Percentiles rank a stretch among this genome's conserved stretches.
Evolutionary conservation across 2,329 filamentous ascomycete species (phyloP).

Genomic region (Aureobasidium subglaciale): DNA sequence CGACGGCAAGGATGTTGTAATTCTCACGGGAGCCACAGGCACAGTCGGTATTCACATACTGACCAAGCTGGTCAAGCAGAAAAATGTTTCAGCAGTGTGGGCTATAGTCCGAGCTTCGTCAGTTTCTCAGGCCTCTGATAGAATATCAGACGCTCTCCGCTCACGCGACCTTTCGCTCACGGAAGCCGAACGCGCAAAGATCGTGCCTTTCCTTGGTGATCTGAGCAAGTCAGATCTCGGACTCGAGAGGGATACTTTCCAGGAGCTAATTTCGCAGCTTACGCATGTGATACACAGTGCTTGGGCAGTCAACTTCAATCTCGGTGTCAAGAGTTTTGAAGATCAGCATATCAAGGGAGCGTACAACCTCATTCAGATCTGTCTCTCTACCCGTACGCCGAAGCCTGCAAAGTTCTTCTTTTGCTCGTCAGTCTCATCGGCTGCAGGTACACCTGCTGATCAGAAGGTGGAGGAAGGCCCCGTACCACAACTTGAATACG

Average conservation of each 20-base stretch:
- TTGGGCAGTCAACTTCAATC: slow-evolving; percentile 52
- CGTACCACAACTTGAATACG: slow-evolving; percentile 18
- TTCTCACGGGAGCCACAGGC: slow-evolving; percentile 58
- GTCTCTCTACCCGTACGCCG: slow-evolving; percentile 25
- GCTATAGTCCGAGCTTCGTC: slow-evolving; percentile 45
- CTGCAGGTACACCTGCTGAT: slow-evolving; percentile 12
- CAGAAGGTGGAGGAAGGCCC: slow-evolving; percentile 14
- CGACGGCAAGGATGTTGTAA: slow-evolving; percentile 27
- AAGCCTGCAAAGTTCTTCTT: slow-evolving; percentile 38
- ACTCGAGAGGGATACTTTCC: slow-evolving; percentile 26
- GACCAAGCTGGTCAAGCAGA: slow-evolving; percentile 26
- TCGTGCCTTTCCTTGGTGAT: slow-evolving; percentile 35
- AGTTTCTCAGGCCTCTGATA: slow-evolving; percentile 27
- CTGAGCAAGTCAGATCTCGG: slow-evolving; percentile 38
- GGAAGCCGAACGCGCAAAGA: slow-evolving; percentile 26
- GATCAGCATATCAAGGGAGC: slow-evolving; percentile 39
- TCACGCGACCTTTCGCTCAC: slow-evolving; percentile 31
- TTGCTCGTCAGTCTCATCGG: slow-evolving; percentile 45
- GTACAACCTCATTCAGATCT: slow-evolving; percentile 37
- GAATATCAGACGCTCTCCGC: slow-evolving; percentile 31
- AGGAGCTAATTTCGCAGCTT: slow-evolving; percentile 28
- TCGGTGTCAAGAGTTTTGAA: slow-evolving; percentile 45
- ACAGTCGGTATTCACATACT: slow-evolving; percentile 57
- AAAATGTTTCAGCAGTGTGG: slow-evolving; percentile 38
- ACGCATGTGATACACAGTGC: slow-evolving; percentile 45